phyloP scores from a whole-genome alignment of 106 monocot species.

The Dendrobium officinale region DNA sequence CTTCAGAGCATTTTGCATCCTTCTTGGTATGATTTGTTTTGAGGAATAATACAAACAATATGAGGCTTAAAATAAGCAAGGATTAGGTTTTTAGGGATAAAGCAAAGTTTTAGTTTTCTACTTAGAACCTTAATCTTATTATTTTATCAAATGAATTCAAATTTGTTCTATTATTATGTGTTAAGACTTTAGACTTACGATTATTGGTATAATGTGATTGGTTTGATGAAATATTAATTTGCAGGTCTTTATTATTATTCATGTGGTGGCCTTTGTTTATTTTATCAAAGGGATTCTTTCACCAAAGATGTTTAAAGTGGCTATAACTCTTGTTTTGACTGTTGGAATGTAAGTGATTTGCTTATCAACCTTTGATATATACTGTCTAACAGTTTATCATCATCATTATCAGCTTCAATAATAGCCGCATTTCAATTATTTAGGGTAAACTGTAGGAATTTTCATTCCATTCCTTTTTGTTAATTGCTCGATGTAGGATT shows the following conservation, averaged over 20 bases:
- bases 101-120: not conserved
- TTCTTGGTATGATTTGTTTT: conserved; percentile 63
- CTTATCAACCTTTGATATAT: not conserved
- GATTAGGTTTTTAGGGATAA: not conserved
- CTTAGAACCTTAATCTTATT: not conserved
- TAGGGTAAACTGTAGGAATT: not conserved
- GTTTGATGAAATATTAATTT: conserved; percentile 6
- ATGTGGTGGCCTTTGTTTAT: conserved; percentile 95
- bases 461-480: not conserved
- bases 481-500: not conserved
- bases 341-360: conserved; percentile 68
- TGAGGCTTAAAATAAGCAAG: not conserved
- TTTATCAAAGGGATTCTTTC: conserved; percentile 89
- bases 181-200: not conserved
- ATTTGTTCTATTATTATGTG: not conserved
- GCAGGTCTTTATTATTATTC: conserved; percentile 96
- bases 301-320: conserved; percentile 92
- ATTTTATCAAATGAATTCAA: not conserved
- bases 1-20: conserved; percentile 98
- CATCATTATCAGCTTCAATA: not conserved
- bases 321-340: conserved; percentile 84
- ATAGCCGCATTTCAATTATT: not conserved
- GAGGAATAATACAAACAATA: not conserved
- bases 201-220: not conserved
- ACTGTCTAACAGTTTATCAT: not conserved